Base-by-base conservation (phyloP, 2,329 filamentous ascomycete species). In the Chaetomiaceae sp. region DNA sequence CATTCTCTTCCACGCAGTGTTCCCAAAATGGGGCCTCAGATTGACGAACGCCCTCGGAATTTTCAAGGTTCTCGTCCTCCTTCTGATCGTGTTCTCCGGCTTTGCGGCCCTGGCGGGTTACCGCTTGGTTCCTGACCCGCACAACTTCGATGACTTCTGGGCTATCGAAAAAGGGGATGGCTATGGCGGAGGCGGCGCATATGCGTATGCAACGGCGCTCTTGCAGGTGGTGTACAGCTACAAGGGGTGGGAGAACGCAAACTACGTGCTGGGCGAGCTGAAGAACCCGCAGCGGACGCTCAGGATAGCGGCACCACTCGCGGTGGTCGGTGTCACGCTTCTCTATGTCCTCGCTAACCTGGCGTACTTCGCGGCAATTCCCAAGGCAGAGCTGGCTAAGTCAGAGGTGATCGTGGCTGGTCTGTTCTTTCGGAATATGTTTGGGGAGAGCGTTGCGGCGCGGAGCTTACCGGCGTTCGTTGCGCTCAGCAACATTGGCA, bases 261-360 rank as follows among this genome's bases (percentile, higher is more conserved):
- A 80, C 61, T 81, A 82, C 49, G 78, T 81, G 2, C 62, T 82
- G 3, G 67, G 72, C 49, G 79, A 83, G 49, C 49, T 59, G 26
- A 48, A 49, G 34, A 38, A 58, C 36, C 57, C 57, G 14, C 44
- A 52, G 12, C 51, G 52, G n/a, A 59, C 57, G 56, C 64, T 82
- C 29, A 75, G 71, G 51, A 69, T 79, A 40, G 78, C 78, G 0
- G 78, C 76, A 0, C 79, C 78, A 0, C 58, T 82, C 0, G 79
- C 78, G 2, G 68, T 83, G 3, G 75, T 73, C 2, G 73, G 71
- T 5, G 77, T 79, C 5, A 80, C 78, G 0, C 67, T 80, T 2
- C 68, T 83, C 0, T 84, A 84, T 56, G 67, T 83, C 11, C 68
- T 83, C 8, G 79, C 78, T 39, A 83, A 84, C 54, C 72, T 84